phyloP scores from a whole-genome alignment of 352 stramenopile species.

The Phytophthora megakarya region DNA sequence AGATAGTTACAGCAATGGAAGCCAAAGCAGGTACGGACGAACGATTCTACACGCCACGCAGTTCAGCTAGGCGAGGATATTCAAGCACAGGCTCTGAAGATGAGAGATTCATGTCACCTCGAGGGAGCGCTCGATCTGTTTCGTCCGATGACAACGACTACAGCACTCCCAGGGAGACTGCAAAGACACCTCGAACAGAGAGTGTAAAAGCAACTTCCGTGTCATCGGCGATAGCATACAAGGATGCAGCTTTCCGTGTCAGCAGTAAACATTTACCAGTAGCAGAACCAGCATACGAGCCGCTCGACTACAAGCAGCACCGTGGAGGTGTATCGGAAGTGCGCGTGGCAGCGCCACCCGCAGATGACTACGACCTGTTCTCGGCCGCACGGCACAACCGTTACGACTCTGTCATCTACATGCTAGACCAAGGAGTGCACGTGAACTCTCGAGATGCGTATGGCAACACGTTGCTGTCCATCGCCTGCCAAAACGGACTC shows the following conservation, averaged over 20 bases:
- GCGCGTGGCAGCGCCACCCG: constrained; percentile 23
- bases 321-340: constrained; percentile 8
- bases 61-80: constrained; percentile 60
- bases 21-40: constrained; percentile 51
- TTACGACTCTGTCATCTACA: constrained; percentile 81
- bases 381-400: constrained; percentile 86
- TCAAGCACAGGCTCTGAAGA: constrained; percentile 60
- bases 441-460: constrained; percentile 78
- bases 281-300: constrained; percentile 22
- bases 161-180: constrained; percentile 53
- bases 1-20: constrained; percentile 42
- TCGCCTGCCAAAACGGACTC: constrained; percentile 92
- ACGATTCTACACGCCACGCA: constrained; percentile 69
- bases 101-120: constrained; percentile 63
- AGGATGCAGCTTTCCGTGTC: constrained; percentile 28
- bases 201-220: background rate
- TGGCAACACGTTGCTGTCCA: constrained; percentile 87
- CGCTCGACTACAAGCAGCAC: constrained; percentile 44
- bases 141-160: constrained; percentile 74
- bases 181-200: constrained; percentile 2
- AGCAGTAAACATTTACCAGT: constrained; percentile 26
- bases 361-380: constrained; percentile 83
- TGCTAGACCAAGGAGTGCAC: constrained; percentile 84
- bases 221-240: constrained; percentile 18
- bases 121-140: constrained; percentile 59